Evolutionary conservation across 2,329 filamentous ascomycete genomes (phyloP).

Genomic region (Penicillium polonicum): DNA sequence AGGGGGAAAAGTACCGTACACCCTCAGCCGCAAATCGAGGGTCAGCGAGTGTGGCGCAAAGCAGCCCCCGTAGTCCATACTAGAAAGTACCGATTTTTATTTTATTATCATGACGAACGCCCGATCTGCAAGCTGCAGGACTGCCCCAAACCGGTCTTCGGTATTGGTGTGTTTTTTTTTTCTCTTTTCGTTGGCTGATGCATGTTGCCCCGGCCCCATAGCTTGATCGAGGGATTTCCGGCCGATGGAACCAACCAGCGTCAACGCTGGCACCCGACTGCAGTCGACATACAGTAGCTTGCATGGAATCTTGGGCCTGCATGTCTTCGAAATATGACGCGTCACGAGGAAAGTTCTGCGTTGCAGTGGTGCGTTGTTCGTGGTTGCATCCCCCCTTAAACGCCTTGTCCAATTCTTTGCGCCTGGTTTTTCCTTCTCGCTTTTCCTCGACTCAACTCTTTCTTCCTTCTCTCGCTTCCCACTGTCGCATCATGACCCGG

Average conservation of each 20-base stretch:
- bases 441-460: background rate
- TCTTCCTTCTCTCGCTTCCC: background rate
- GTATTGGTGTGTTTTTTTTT: conserved; percentile 9
- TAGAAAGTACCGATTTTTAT: conserved; percentile 6
- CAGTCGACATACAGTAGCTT: conserved; percentile 11
- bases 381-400: conserved; percentile 3
- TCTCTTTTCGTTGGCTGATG: conserved; percentile 4
- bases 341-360: background rate
- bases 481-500: conserved; percentile 15
- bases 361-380: conserved; percentile 8
- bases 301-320: conserved; percentile 8
- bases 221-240: background rate
- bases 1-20: conserved; percentile 10
- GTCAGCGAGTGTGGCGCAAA: conserved; percentile 16
- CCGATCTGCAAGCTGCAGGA: conserved; percentile 6
- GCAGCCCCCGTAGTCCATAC: conserved; percentile 11
- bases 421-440: background rate
- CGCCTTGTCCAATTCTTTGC: background rate
- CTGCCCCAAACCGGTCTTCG: background rate
- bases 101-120: conserved; percentile 1
- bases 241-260: conserved; percentile 3
- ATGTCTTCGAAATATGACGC: conserved; percentile 13
- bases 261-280: background rate
- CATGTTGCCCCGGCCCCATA: conserved; percentile 8
- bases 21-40: conserved; percentile 15